These are phyloP conservation scores for Metarhizium sp. DNA, from an alignment of 2,329 filamentous ascomycete species.

Conservation along the genomic window DNA sequence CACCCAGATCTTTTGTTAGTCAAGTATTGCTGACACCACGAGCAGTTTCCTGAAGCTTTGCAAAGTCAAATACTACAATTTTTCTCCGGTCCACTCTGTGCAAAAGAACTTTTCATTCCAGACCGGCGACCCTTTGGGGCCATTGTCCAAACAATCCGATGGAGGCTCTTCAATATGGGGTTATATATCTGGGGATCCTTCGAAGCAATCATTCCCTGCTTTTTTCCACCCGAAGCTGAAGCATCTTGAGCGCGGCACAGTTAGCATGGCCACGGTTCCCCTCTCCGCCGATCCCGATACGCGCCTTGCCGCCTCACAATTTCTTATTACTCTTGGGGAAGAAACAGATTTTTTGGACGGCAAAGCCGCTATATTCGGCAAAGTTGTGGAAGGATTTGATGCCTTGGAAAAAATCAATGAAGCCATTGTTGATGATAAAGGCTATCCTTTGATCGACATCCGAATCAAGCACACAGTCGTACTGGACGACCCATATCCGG, in stretches of 20 bases:
- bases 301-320: constrained; percentile 80
- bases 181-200: constrained; percentile 54
- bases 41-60: constrained; percentile 94
- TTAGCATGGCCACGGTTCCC: constrained; percentile 93
- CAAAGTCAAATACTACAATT: constrained; percentile 99
- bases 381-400: constrained; percentile 93
- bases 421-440: constrained; percentile 77
- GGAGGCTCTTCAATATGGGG: constrained; percentile 94
- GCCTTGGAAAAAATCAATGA: constrained; percentile 87
- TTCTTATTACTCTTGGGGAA: constrained; percentile 84
- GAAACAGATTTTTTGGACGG: constrained; percentile 85
- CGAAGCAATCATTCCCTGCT: constrained; percentile 71
- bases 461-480: constrained; percentile 87
- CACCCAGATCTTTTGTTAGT: neutral
- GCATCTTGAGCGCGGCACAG: constrained; percentile 80
- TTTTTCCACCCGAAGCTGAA: constrained; percentile 81
- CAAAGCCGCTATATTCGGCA: constrained; percentile 90
- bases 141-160: constrained; percentile 74
- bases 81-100: constrained; percentile 81
- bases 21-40: constrained; percentile 16
- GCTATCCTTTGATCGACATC: constrained; percentile 86
- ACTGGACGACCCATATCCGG: constrained; percentile 84
- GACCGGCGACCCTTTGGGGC: constrained; percentile 87
- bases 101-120: constrained; percentile 96
- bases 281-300: constrained; percentile 68